Evolutionary conservation across 495 filamentous ascomycete genomes (phyloP), one percentile per base, ranked within the genome.

Genomic region (Ascodesmis nigricans): DNA sequence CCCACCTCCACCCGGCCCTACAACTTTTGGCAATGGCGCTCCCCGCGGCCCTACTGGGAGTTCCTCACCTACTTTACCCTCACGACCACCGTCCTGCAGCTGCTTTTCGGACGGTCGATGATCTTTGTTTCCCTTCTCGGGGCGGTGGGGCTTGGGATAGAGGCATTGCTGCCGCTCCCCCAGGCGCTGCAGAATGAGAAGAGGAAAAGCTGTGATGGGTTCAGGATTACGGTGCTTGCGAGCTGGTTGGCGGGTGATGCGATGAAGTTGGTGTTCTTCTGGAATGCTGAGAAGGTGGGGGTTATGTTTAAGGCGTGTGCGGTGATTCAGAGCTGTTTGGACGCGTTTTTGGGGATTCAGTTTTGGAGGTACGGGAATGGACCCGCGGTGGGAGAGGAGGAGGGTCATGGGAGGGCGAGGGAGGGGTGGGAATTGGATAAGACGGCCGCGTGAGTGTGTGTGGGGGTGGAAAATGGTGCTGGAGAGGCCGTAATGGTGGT

Each of bases 241-340:
- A 80, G 75, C 29, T 97, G 87, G 87, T 57, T 97, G 40, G 53
- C 79, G 8, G 87, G 87, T 43, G 87, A 97, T 57, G 59, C 68
- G 21, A 90, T 92, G 75, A 97, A 97, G 63, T 77, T 91, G 69
- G 73, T 73, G 29, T 97, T 78, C 61, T 93, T 95, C 58, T 82
- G 80, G 53, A 69, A 64, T 21, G 73, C 76, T 8, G 61, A 62
- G 8, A 67, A 73, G 33, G 79, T 97, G 29, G 79, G 83, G 0
- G 68, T 67, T 64, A 70, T 80, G 1, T 97, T 97, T 60, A 90
- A 90, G 56, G 41, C 83, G 30, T 93, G 87, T 47, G 87, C 78
- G 39, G 66, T 90, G 22, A 87, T 95, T 55, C 87, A 97, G 59
- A 80, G 78, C 42, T 52, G 61, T 4, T 90, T 90, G 52, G 87